Percentiles rank a stretch among this genome's conserved stretches.
Evolutionary conservation across 805 yeast genomes (phyloP).

Genomic region (Hanseniaspora clermontiae): DNA sequence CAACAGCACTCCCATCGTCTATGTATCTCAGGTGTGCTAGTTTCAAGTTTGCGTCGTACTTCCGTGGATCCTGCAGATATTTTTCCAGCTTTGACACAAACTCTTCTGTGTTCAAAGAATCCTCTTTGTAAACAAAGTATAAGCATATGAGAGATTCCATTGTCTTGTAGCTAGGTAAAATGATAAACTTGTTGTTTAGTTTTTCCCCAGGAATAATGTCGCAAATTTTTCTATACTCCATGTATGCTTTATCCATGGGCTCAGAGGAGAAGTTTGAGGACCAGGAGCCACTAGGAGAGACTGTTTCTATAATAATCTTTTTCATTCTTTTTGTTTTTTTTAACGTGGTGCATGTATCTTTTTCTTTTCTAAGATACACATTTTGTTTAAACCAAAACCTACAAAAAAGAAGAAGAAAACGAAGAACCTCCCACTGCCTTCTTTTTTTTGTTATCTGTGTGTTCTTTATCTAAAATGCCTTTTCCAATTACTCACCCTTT

Average conservation of each 20-base stretch:
- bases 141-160: slow-evolving; percentile 39
- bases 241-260: slow-evolving; percentile 46
- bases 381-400: too few relatives aligned
- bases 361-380: too few relatives aligned
- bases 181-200: slow-evolving; percentile 36
- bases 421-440: too few relatives aligned
- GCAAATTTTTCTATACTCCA: slow-evolving; percentile 30
- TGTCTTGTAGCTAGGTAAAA: slow-evolving; percentile 21
- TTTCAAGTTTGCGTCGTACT: slow-evolving; percentile 34
- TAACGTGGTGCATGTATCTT: neutral
- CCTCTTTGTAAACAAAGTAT: slow-evolving; percentile 53
- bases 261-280: neutral
- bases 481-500: too few relatives aligned
- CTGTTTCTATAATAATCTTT: slow-evolving; percentile 1
- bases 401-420: too few relatives aligned
- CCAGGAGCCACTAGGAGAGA: slow-evolving; percentile 7
- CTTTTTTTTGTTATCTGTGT: too few relatives aligned
- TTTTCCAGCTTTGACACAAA: slow-evolving; percentile 34
- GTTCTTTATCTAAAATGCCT: too few relatives aligned
- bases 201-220: slow-evolving; percentile 17
- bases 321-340: neutral
- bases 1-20: neutral
- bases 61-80: slow-evolving; percentile 38
- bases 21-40: neutral
- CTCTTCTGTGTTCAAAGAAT: slow-evolving; percentile 30